Conservation (phyloP, 2,329 filamentous ascomycete species). For the Simplicillium aogashimaense region DNA sequence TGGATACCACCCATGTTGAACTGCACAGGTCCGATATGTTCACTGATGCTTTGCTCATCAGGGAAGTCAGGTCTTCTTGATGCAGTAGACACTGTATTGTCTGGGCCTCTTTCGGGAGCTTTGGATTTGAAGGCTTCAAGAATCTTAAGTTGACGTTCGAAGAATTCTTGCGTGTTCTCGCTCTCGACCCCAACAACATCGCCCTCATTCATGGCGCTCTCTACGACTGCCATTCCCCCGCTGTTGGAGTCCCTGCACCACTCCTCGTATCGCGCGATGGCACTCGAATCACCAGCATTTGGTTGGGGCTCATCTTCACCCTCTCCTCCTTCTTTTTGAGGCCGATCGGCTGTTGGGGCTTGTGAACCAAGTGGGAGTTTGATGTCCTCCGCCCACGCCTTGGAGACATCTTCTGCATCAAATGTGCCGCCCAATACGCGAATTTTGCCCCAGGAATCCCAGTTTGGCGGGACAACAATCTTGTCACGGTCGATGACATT, state of each 20-base stretch:
- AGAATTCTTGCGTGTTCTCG: slow-evolving; percentile 66
- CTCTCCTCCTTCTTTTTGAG: slow-evolving; percentile 11
- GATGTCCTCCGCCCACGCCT: slow-evolving; percentile 78
- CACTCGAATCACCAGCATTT: slow-evolving; percentile 27
- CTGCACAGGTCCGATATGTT: slow-evolving; percentile 88
- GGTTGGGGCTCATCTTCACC: slow-evolving; percentile 11
- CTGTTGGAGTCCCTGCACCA: slow-evolving; percentile 67
- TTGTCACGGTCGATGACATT: slow-evolving; percentile 92
- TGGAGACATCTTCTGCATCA: slow-evolving; percentile 77
- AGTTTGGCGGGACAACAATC: slow-evolving; percentile 89
- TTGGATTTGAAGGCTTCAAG: slow-evolving; percentile 57
- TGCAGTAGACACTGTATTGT: slow-evolving; percentile 12
- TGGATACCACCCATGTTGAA: slow-evolving; percentile 97
- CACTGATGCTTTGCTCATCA: slow-evolving; percentile 46
- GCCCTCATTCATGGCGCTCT: slow-evolving; percentile 27
- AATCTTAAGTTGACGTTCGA: slow-evolving; percentile 62
- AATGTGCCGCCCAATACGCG: slow-evolving; percentile 84
- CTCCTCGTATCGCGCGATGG: slow-evolving; percentile 67
- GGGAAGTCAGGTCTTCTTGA: slow-evolving; percentile 20
- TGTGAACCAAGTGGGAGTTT: slow-evolving; percentile 37
- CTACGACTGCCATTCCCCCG: slow-evolving; percentile 36
- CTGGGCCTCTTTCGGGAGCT: slow-evolving; percentile 32
- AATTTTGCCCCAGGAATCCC: slow-evolving; percentile 98
- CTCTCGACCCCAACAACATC: slow-evolving; percentile 22
- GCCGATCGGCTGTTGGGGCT: slow-evolving; percentile 4